Base-by-base conservation (phyloP, 116 monocot genomes). In the Phalaenopsis hybrid region DNA sequence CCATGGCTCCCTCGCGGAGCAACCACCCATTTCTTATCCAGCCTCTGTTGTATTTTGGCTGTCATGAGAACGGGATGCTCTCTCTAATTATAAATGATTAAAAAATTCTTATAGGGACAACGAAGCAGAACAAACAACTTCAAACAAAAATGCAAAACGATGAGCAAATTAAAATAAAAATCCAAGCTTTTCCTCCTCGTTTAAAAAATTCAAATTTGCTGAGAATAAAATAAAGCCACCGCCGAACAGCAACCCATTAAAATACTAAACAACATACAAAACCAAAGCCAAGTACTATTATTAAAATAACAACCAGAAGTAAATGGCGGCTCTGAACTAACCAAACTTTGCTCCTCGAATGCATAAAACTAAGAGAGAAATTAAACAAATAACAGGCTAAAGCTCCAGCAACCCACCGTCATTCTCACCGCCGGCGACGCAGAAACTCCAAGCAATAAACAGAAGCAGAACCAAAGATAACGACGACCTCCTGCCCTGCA, bases 361-460 rank as follows among this genome's bases (percentile, higher is more conserved):
- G 45, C 2, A 46, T 45, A 45, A 75, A 0, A 44, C 8, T n/a
- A 20, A 20, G 33, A 20, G 17, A 75, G 45, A 44, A 20, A 45
- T 44, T 46, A 75, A 75, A 16, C 41, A 44, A 13, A 46, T 21
- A 8, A 8, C 46, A 15, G 16, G 12, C 2, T 45, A n/a, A 2
- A 46, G 75, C 75, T 75, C 75, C 75, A 4, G 20, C 46, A 2
- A 75, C 75, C 15, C 75, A 75, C 75, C 75, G 75, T 75, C 45
- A n/a, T 46, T 46, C 1, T 5, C 46, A 21, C 75, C 75, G 20
- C 44, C 4, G 46, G 17, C 44, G 43, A 4, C 46, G 46, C 44
- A 75, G 20, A 75, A 45, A 4, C 75, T 21, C 20, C 20, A 44
- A n/a, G 2, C 20, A 33, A 75, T 5, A 31, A 75, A 31, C 75